Percentiles rank a stretch among this genome's conserved stretches.
phyloP scores from a whole-genome alignment of 1,284 basidiomycete genomes.

The Neonothopanus nambi region DNA sequence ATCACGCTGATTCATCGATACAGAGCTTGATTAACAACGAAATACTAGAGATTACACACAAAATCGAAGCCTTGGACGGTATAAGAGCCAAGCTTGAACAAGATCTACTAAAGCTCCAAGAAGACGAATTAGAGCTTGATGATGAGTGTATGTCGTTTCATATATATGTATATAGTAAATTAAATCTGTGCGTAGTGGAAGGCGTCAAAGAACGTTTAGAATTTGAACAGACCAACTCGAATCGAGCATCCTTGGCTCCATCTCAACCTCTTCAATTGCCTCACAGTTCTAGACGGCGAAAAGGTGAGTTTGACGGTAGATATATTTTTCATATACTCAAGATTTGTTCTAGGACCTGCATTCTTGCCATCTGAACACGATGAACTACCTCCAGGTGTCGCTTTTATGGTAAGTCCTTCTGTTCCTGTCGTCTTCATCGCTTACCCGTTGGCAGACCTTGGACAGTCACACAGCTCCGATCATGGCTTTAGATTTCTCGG shows the following conservation, averaged over 20 bases:
- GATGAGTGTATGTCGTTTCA: conserved; percentile 74
- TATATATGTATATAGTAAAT: conserved; percentile 37
- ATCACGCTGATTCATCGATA: conserved; percentile 16
- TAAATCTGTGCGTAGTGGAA: conserved; percentile 55
- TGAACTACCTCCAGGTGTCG: conserved; percentile 89
- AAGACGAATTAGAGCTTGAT: conserved; percentile 94
- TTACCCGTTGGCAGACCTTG: conserved; percentile 61
- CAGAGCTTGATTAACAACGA: conserved; percentile 84
- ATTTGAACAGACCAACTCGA: conserved; percentile 53
- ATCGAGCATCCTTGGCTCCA: conserved; percentile 32
- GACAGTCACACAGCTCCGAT: conserved; percentile 81
- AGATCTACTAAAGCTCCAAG: conserved; percentile 85
- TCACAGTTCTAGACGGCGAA: conserved; percentile 71
- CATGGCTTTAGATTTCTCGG: conserved; percentile 91
- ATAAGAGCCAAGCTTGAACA: conserved; percentile 83
- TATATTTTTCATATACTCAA: conserved; percentile 15
- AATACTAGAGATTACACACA: conserved; percentile 83
- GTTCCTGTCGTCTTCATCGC: conserved; percentile 8
- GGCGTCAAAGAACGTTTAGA: conserved; percentile 84
- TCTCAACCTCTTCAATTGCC: conserved; percentile 48
- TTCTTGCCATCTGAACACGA: conserved; percentile 98
- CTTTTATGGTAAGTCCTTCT: conserved; percentile 82
- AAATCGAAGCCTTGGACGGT: conserved; percentile 84
- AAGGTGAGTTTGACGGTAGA: conserved; percentile 50
- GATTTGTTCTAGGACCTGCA: conserved; percentile 66